These are phyloP conservation scores for Globisporangium paroecandrum DNA, from an alignment of 352 stramenopile species.

Conservation along the genomic window DNA sequence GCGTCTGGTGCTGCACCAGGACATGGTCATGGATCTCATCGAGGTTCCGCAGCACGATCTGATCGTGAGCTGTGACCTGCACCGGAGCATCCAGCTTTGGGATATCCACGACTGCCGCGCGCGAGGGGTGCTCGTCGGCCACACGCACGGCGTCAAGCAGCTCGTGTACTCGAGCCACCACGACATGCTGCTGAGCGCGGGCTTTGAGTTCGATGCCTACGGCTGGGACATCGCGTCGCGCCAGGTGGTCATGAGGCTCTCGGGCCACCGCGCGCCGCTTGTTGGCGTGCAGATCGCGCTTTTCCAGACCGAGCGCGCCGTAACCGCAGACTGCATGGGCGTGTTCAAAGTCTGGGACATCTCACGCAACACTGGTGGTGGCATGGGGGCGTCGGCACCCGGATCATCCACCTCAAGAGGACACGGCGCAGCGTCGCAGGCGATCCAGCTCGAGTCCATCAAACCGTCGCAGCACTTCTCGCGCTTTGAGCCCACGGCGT, in stretches of 20 bases:
- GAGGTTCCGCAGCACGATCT: constrained; percentile 74
- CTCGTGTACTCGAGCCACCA: constrained; percentile 75
- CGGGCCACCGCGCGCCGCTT: constrained; percentile 70
- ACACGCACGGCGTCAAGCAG: constrained; percentile 68
- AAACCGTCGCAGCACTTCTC: constrained; percentile 51
- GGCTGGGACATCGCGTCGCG: constrained; percentile 82
- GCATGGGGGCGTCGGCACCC: background rate
- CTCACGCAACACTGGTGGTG: constrained; percentile 29
- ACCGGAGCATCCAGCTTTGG: constrained; percentile 74
- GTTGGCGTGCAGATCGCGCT: constrained; percentile 64
- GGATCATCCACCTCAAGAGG: background rate
- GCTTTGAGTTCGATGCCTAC: constrained; percentile 82
- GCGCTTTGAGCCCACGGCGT: constrained; percentile 51
- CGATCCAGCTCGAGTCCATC: constrained; percentile 61
- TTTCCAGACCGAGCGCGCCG: constrained; percentile 75
- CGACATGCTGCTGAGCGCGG: constrained; percentile 72
- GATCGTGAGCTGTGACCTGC: constrained; percentile 71
- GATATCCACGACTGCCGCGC: constrained; percentile 68
- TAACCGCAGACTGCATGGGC: constrained; percentile 69
- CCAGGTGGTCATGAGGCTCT: constrained; percentile 56
- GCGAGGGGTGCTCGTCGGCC: constrained; percentile 51
- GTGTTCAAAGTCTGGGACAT: constrained; percentile 89
- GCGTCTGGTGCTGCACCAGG: constrained; percentile 41
- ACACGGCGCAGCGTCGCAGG: constrained; percentile 34
- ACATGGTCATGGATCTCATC: constrained; percentile 66